phyloP scores from a whole-genome alignment of 2,329 filamentous ascomycete species.

The Clonostachys chloroleuca region DNA sequence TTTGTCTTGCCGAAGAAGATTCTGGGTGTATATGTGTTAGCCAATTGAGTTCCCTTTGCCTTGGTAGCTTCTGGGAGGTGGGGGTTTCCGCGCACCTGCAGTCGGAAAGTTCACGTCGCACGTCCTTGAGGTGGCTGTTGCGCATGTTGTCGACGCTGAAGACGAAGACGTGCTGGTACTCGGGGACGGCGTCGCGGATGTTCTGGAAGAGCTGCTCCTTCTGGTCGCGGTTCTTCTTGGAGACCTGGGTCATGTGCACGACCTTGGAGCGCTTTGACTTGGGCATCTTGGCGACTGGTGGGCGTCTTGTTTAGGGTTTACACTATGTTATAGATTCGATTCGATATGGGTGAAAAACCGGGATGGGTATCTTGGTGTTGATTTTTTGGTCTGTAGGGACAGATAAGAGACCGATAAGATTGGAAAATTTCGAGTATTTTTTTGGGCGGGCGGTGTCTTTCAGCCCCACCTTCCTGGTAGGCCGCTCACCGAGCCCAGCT shows the following conservation, averaged over 20 bases:
- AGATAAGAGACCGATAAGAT: too few relatives aligned
- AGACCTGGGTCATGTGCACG: conserved; percentile 84
- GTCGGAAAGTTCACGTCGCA: conserved; percentile 79
- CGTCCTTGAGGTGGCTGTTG: conserved; percentile 91
- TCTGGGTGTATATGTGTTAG: conserved; percentile 34
- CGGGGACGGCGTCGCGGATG: conserved; percentile 78
- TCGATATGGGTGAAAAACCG: too few relatives aligned
- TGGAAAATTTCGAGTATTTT: too few relatives aligned
- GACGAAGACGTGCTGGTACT: conserved; percentile 89
- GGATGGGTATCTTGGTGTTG: too few relatives aligned
- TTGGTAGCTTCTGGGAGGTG: not conserved
- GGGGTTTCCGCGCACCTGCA: conserved; percentile 55
- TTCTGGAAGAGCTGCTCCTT: conserved; percentile 84
- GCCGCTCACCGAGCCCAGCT: too few relatives aligned
- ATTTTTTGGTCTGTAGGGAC: too few relatives aligned
- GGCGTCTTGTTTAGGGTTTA: too few relatives aligned
- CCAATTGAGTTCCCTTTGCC: not conserved
- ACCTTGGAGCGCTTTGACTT: conserved; percentile 92
- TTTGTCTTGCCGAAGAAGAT: conserved; percentile 99
- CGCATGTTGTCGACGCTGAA: conserved; percentile 97
- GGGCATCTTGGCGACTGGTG: conserved; percentile 61
- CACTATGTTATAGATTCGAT: too few relatives aligned
- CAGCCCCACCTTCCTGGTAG: too few relatives aligned
- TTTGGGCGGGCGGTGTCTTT: too few relatives aligned
- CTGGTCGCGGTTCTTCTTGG: conserved; percentile 91